Conservation (phyloP, 352 stramenopile genomes). For the Blastocystis sp. region DNA sequence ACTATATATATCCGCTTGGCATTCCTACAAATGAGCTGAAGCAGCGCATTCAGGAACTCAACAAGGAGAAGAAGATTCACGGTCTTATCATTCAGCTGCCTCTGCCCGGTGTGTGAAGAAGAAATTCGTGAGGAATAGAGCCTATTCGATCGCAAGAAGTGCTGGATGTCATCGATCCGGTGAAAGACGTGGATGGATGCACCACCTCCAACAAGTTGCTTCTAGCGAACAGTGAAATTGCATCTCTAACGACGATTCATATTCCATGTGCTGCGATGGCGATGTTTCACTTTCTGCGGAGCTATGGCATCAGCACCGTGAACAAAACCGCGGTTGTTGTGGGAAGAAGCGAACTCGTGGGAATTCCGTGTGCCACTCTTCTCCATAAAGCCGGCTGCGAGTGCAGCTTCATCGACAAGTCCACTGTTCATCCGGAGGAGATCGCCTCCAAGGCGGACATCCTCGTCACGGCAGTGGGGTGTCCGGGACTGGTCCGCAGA, state of each 20-base stretch:
- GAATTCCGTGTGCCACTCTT: not conserved
- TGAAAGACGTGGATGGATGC: constrained; percentile 32
- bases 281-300: constrained; percentile 24
- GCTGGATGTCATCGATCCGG: not conserved
- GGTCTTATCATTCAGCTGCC: constrained; percentile 16
- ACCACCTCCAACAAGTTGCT: not conserved
- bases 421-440: not conserved
- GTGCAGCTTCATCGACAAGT: not conserved
- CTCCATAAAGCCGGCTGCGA: not conserved
- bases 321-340: not conserved
- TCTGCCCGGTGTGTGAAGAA: not conserved
- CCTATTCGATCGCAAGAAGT: not conserved
- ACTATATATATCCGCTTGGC: not conserved
- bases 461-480: not conserved
- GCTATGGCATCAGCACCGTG: not conserved
- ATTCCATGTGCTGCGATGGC: constrained; percentile 6
- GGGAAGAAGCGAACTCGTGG: not conserved
- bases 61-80: not conserved
- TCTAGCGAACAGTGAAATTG: not conserved
- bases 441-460: not conserved
- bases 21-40: not conserved
- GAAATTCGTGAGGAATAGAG: not conserved
- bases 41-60: not conserved
- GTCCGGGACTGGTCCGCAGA: not conserved
- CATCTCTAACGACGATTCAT: not conserved